Percentiles rank a stretch among this genome's conserved stretches.
Evolutionary conservation across 495 filamentous ascomycete species (phyloP).

Genomic region (Talaromyces stipitatus): DNA sequence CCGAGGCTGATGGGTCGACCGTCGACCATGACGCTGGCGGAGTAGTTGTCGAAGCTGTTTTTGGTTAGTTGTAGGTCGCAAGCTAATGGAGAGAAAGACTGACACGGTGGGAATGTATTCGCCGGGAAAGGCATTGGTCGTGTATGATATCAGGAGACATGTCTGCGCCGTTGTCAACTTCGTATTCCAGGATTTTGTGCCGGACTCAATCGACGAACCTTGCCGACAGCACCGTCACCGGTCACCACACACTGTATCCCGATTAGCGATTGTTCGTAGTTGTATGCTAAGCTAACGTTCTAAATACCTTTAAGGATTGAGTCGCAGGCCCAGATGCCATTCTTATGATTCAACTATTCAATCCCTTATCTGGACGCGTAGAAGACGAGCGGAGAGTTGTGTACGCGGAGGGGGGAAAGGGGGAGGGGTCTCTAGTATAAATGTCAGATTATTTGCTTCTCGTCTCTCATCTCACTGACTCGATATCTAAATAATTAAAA

Average conservation of each 20-base stretch:
- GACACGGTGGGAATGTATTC: slow-evolving; percentile 99
- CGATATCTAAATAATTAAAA: no score
- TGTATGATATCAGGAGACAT: slow-evolving; percentile 98
- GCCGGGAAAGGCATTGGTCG: slow-evolving; percentile 96
- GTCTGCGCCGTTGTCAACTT: slow-evolving; percentile 50
- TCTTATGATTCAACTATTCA: background rate
- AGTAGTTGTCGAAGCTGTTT: slow-evolving; percentile 96
- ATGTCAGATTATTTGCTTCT: background rate
- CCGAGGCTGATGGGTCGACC: slow-evolving; percentile 94
- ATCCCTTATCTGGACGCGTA: background rate
- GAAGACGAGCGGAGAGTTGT: background rate
- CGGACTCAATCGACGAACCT: slow-evolving; percentile 48
- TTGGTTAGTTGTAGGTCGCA: slow-evolving; percentile 6
- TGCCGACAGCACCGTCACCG: slow-evolving; percentile 96
- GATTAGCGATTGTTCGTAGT: background rate
- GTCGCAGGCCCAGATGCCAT: slow-evolving; percentile 64
- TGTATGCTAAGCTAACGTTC: background rate
- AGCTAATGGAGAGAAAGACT: slow-evolving; percentile 27
- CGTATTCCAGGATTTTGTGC: slow-evolving; percentile 4
- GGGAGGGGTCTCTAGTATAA: background rate
- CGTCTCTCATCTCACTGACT: no score
- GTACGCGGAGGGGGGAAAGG: background rate
- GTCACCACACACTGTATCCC: slow-evolving; percentile 86
- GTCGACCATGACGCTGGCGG: slow-evolving; percentile 97
- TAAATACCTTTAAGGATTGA: slow-evolving; percentile 65